Conservation (phyloP, 495 filamentous ascomycete genomes). For the Hyaloscypha hepaticicola region DNA sequence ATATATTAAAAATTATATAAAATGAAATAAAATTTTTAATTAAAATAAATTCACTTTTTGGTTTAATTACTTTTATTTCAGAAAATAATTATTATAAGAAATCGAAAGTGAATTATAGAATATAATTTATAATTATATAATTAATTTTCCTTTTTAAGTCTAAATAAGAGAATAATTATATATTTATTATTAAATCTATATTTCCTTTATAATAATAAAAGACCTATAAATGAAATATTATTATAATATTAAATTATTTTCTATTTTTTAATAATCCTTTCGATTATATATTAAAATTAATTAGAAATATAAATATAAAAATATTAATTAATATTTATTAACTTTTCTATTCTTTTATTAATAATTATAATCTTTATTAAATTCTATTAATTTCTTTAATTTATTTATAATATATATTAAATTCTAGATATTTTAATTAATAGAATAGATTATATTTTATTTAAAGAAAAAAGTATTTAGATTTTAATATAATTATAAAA, state of each 20-base stretch:
- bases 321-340: not conserved
- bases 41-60: not conserved
- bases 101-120: not conserved
- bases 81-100: constrained; percentile 1
- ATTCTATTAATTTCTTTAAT: constrained; percentile 2
- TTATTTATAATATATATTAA: constrained; percentile 17
- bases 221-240: not conserved
- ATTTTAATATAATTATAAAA: constrained; percentile 52
- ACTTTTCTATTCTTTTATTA: constrained; percentile 4
- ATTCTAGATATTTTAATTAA: constrained; percentile 8
- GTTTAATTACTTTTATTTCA: not conserved
- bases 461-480: constrained; percentile 54
- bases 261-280: not conserved
- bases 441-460: constrained; percentile 16
- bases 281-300: constrained; percentile 1
- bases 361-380: constrained; percentile 4
- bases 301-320: constrained; percentile 4
- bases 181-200: not conserved
- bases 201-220: not conserved
- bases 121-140: not conserved
- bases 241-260: not conserved
- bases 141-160: not conserved
- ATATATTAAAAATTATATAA: not conserved
- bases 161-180: not conserved
- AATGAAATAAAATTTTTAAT: not conserved